Percentiles rank a stretch among this genome's conserved stretches.
Conservation (phyloP, 1,284 basidiomycete species). For the Leccinum subspadiceum region DNA sequence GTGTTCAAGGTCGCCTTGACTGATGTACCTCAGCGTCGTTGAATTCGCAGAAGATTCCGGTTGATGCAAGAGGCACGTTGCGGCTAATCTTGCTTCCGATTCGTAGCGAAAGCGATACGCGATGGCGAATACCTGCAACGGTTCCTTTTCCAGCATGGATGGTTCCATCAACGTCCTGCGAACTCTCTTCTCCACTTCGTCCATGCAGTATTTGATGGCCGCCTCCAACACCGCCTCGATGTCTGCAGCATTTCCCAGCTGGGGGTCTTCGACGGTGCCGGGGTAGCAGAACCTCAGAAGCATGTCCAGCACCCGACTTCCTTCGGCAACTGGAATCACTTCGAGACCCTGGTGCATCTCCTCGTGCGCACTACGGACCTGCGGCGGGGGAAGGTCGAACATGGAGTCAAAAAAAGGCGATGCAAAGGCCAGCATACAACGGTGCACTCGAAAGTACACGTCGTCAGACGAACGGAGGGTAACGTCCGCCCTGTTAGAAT, state of each 20-base stretch:
- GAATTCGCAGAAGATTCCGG: conserved; percentile 7
- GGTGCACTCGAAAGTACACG: conserved; percentile 37
- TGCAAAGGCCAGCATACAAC: conserved; percentile 33
- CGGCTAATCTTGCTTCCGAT: conserved; percentile 25
- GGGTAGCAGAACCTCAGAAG: conserved; percentile 42
- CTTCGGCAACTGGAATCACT: conserved; percentile 36
- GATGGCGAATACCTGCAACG: conserved; percentile 38
- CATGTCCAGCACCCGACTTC: conserved; percentile 30
- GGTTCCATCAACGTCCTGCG: conserved; percentile 23
- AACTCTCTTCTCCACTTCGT: conserved; percentile 26
- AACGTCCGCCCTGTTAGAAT: conserved; percentile 34
- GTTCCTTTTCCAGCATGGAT: conserved; percentile 27
- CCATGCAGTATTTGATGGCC: conserved; percentile 40
- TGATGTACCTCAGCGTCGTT: conserved; percentile 7
- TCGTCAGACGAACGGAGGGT: conserved; percentile 38
- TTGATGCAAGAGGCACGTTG: conserved; percentile 18
- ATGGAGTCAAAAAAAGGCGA: conserved; percentile 40
- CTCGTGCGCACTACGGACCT: conserved; percentile 5
- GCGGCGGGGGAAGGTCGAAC: conserved; percentile 34
- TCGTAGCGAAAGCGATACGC: conserved; percentile 31
- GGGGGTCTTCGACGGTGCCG: conserved; percentile 17
- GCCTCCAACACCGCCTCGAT: conserved; percentile 30
- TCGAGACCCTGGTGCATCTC: conserved; percentile 24
- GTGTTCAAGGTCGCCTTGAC: conserved; percentile 10
- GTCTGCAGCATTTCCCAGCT: conserved; percentile 16